These are phyloP conservation scores for Protomyces lactucae-debilis DNA, from an alignment of 1,139 yeast genomes.

Conservation along the genomic window DNA sequence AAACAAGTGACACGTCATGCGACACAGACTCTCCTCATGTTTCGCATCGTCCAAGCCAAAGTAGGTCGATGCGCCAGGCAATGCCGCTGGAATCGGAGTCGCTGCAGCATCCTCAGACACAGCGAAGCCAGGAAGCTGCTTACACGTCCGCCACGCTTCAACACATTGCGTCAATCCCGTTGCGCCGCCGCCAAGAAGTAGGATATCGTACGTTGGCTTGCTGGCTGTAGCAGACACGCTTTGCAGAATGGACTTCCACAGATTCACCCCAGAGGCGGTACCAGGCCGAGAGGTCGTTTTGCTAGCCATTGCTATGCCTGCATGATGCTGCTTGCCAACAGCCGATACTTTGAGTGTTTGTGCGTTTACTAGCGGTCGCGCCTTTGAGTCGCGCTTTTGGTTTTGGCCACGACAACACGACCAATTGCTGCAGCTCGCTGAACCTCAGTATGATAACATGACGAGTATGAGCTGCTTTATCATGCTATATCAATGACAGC, in stretches of 20 bases:
- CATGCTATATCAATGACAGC: too few relatives aligned
- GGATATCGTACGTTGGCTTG: neutral
- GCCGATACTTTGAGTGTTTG: too few relatives aligned
- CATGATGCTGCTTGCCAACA: too few relatives aligned
- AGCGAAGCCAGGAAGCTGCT: neutral
- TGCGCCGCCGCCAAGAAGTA: neutral
- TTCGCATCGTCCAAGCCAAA: slow-evolving; percentile 39
- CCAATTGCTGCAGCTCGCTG: too few relatives aligned
- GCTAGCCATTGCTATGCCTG: neutral
- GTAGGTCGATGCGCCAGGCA: slow-evolving; percentile 33
- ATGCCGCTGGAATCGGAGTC: neutral
- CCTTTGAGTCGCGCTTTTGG: too few relatives aligned
- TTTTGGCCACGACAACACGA: too few relatives aligned
- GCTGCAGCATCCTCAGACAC: neutral
- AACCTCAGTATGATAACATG: too few relatives aligned
- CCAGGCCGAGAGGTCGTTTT: neutral
- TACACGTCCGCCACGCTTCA: neutral
- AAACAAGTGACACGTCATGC: slow-evolving; percentile 39
- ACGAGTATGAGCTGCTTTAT: too few relatives aligned
- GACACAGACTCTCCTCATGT: slow-evolving; percentile 37
- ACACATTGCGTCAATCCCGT: neutral
- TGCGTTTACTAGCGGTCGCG: too few relatives aligned
- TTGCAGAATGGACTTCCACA: neutral
- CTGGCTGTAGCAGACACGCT: neutral
- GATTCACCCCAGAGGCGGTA: neutral